phyloP scores from a whole-genome alignment of 352 stramenopile genomes.

The Pythium aphanidermatum region DNA sequence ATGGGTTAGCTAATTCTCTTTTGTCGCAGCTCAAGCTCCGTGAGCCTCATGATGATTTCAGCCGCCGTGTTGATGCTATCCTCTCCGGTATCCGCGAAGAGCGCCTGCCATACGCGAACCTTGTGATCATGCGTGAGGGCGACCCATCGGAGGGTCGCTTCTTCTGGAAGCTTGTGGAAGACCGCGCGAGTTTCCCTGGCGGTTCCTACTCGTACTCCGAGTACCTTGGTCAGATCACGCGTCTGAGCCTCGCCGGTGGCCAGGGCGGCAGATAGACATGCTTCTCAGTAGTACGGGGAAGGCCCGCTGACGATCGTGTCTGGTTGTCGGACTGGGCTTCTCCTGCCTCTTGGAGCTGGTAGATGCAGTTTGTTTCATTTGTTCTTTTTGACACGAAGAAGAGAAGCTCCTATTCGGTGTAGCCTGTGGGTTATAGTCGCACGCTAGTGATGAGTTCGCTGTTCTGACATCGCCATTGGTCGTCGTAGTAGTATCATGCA shows the following conservation, averaged over 20 bases:
- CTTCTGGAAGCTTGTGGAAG: slow-evolving; percentile 98
- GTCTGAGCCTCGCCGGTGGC: slow-evolving; percentile 47
- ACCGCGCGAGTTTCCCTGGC: slow-evolving; percentile 95
- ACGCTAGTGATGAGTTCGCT: too few species aligned
- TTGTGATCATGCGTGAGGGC: slow-evolving; percentile 93
- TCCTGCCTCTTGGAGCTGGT: too few species aligned
- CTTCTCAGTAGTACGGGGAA: slow-evolving; percentile 10
- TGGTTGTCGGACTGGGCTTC: too few species aligned
- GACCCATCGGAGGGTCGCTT: slow-evolving; percentile 92
- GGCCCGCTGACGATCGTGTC: slow-evolving; percentile 6
- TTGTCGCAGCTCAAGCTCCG: slow-evolving; percentile 64
- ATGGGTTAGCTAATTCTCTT: slow-evolving; percentile 10
- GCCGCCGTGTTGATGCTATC: slow-evolving; percentile 83
- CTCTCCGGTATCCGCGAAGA: slow-evolving; percentile 87
- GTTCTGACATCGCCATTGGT: too few species aligned
- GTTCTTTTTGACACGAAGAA: too few species aligned
- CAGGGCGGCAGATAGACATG: slow-evolving; percentile 57
- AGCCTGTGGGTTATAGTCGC: too few species aligned
- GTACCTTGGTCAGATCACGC: slow-evolving; percentile 91
- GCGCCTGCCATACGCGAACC: slow-evolving; percentile 68
- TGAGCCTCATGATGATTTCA: slow-evolving; percentile 79
- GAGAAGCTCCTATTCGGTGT: too few species aligned
- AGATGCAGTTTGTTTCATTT: too few species aligned
- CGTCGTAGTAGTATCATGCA: too few species aligned
- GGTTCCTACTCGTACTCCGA: slow-evolving; percentile 98